Conservation (phyloP, 2,329 filamentous ascomycete species). For the Coniochaeta sp. region DNA sequence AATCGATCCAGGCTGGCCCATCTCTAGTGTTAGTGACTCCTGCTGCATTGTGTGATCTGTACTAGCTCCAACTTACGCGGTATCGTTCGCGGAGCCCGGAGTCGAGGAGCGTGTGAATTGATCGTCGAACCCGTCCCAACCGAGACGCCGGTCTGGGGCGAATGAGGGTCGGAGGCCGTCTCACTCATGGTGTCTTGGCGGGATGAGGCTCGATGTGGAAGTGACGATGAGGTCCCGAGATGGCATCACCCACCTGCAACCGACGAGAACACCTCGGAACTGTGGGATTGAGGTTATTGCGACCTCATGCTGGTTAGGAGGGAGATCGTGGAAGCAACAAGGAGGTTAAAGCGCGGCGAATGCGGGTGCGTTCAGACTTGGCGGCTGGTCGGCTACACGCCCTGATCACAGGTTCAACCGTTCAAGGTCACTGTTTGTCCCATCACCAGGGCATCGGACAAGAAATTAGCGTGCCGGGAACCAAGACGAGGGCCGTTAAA, state of each 20-base stretch:
- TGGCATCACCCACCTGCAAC: not conserved
- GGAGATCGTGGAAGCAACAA: not conserved
- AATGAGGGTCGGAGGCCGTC: not conserved
- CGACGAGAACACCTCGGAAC: not conserved
- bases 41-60: not conserved
- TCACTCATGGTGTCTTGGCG: conserved; percentile 7
- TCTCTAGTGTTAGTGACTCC: not conserved
- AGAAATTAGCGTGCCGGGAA: not conserved
- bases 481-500: not conserved
- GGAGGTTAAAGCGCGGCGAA: not conserved
- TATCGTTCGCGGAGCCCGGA: conserved; percentile 19
- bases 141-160: conserved; percentile 6
- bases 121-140: conserved; percentile 7
- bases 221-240: not conserved
- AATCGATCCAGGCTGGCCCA: conserved; percentile 40
- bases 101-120: conserved; percentile 10
- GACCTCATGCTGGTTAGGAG: not conserved
- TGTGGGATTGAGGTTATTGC: not conserved
- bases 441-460: not conserved
- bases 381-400: not conserved
- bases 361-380: not conserved
- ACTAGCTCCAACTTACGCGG: conserved; percentile 15
- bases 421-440: not conserved
- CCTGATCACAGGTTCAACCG: not conserved
- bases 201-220: not conserved